A percentile compares a stretch with the other conserved stretches of the same genome.
Conservation (phyloP, 805 yeast species). For the Nakazawaea siamensis region DNA sequence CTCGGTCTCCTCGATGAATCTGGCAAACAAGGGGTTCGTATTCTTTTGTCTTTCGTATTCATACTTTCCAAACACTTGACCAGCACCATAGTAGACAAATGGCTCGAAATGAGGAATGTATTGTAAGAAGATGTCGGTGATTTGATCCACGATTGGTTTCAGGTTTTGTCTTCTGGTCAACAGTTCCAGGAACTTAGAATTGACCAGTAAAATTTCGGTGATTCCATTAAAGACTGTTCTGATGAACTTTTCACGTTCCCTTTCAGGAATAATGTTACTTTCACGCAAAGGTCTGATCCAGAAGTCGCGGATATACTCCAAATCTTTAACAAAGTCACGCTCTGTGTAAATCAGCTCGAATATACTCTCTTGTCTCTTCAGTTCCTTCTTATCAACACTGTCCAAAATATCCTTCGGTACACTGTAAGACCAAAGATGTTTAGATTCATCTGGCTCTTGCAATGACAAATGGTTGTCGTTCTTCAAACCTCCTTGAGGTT, state of each 20-base stretch:
- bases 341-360: conserved; percentile 92
- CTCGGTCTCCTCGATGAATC: conserved; percentile 87
- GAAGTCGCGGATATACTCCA: conserved; percentile 87
- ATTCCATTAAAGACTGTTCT: conserved; percentile 89
- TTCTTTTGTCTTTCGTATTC: conserved; percentile 92
- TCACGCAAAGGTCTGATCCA: conserved; percentile 89
- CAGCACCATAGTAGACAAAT: conserved; percentile 87
- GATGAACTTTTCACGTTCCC: conserved; percentile 85
- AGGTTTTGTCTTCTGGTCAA: conserved; percentile 79
- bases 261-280: conserved; percentile 78
- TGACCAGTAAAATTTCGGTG: conserved; percentile 76
- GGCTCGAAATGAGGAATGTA: conserved; percentile 86
- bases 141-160: conserved; percentile 72
- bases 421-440: conserved; percentile 88
- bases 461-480: conserved; percentile 67
- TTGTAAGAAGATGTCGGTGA: conserved; percentile 84
- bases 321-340: conserved; percentile 88
- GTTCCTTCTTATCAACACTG: conserved; percentile 71
- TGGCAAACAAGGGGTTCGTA: conserved; percentile 83
- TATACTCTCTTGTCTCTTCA: conserved; percentile 90
- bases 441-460: conserved; percentile 70
- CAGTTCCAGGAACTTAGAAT: conserved; percentile 81
- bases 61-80: conserved; percentile 89
- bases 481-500: conserved; percentile 77
- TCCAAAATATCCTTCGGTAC: conserved; percentile 78